Evolutionary conservation across 805 yeast species (phyloP).

Genomic region (Myxozyma vanderwaltii): DNA sequence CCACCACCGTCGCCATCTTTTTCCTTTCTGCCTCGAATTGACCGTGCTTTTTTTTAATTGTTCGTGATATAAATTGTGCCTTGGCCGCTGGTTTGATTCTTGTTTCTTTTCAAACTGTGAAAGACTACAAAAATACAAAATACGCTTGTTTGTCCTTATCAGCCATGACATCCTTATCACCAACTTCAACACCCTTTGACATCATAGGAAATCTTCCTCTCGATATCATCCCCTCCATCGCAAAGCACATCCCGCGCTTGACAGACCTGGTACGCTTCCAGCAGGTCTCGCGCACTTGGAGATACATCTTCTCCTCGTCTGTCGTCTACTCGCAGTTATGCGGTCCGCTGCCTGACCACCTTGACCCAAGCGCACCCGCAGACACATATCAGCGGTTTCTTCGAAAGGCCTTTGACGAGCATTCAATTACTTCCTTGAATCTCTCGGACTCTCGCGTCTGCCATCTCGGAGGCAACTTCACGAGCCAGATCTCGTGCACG

Average conservation of each 20-base stretch:
- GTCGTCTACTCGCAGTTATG: constrained; percentile 22
- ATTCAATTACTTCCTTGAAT: constrained; percentile 19
- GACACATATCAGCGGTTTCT: constrained; percentile 27
- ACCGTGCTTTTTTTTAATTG: too few species aligned
- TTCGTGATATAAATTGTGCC: too few species aligned
- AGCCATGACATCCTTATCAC: too few species aligned
- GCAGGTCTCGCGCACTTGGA: constrained; percentile 28
- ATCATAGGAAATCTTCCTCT: constrained; percentile 29
- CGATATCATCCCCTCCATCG: constrained; percentile 27
- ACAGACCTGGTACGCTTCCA: constrained; percentile 30
- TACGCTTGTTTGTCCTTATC: too few species aligned
- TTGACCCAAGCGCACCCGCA: neutral
- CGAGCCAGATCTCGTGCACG: constrained; percentile 28
- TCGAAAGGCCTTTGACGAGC: constrained; percentile 25
- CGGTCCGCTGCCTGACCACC: constrained; percentile 9
- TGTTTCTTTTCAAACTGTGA: too few species aligned
- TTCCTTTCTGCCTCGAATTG: too few species aligned
- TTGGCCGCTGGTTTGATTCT: too few species aligned
- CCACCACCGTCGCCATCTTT: too few species aligned
- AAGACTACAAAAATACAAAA: too few species aligned
- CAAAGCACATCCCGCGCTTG: constrained; percentile 27
- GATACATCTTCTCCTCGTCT: constrained; percentile 28
- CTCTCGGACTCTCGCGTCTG: constrained; percentile 14
- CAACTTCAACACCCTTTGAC: constrained; percentile 14
- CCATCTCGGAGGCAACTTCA: constrained; percentile 14